A percentile compares a stretch with the other conserved stretches of the same genome.
Conservation (phyloP, 495 filamentous ascomycete species). For the Baudoinia panamericana region DNA sequence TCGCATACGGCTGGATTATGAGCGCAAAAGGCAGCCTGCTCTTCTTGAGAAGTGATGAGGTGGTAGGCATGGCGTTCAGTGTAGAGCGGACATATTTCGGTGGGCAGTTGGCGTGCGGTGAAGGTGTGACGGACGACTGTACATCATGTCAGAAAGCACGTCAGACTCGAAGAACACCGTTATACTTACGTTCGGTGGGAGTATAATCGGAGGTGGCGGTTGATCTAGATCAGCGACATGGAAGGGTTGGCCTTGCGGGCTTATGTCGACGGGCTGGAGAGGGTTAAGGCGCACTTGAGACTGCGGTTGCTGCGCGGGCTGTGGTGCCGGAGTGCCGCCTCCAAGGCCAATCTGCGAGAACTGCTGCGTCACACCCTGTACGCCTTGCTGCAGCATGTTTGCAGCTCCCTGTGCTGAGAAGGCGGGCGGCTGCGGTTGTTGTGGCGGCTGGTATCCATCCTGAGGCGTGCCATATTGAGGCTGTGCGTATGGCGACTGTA, state of each 20-base stretch:
- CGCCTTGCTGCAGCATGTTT: conserved; percentile 35
- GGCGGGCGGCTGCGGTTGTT: conserved; percentile 51
- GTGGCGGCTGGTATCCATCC: conserved; percentile 53
- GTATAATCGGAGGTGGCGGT: conserved; percentile 77
- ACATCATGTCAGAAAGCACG: conserved; percentile 22
- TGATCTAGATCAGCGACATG: conserved; percentile 85
- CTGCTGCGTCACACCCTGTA: conserved; percentile 66
- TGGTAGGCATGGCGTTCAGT: conserved; percentile 83
- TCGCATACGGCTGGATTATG: conserved; percentile 86
- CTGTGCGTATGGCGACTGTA: conserved; percentile 22
- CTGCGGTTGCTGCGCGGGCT: conserved; percentile 32
- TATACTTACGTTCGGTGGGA: conserved; percentile 75
- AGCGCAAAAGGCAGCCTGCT: conserved; percentile 90
- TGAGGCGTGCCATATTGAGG: conserved; percentile 37
- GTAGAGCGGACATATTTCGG: conserved; percentile 94
- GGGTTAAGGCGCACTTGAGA: conserved; percentile 60
- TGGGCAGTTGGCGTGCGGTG: conserved; percentile 80
- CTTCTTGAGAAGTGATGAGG: conserved; percentile 84
- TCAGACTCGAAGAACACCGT: neutral
- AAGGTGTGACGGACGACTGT: conserved; percentile 83
- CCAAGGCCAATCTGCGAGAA: conserved; percentile 71
- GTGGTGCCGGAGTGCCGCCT: conserved; percentile 22
- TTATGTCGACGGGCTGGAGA: conserved; percentile 78
- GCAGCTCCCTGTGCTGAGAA: conserved; percentile 44
- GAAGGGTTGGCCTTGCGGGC: conserved; percentile 66